Conservation (phyloP, 2,329 filamentous ascomycete species). For the Ophiostoma montium region DNA sequence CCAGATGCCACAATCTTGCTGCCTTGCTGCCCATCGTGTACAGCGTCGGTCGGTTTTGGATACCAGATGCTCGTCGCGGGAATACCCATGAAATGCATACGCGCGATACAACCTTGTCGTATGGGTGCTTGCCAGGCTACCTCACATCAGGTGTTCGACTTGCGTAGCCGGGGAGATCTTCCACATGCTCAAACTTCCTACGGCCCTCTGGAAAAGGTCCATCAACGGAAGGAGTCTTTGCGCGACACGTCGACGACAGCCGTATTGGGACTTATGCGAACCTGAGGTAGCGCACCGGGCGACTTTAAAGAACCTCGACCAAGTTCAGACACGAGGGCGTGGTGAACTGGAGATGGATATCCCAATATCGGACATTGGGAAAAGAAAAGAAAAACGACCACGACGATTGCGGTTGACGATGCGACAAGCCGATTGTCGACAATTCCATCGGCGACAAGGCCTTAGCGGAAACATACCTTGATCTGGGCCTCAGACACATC, state of each 20-base stretch:
- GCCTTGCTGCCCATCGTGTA: conserved; percentile 9
- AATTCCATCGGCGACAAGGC: conserved; percentile 54
- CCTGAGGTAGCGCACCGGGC: conserved; percentile 5
- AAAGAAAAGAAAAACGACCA: conserved; percentile 15
- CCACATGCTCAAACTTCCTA: conserved; percentile 39
- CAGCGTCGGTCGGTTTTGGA: neutral
- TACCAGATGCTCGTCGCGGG: conserved; percentile 6
- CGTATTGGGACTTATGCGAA: conserved; percentile 6
- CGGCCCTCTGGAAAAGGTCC: conserved; percentile 16
- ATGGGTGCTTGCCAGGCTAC: conserved; percentile 41
- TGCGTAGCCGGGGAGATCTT: conserved; percentile 34
- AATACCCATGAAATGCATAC: conserved; percentile 5
- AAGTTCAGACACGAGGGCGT: neutral
- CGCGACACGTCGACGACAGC: conserved; percentile 14
- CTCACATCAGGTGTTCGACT: conserved; percentile 22
- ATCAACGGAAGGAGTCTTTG: conserved; percentile 25
- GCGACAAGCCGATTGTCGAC: conserved; percentile 37
- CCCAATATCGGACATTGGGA: conserved; percentile 11
- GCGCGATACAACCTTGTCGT: neutral
- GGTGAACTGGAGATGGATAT: neutral
- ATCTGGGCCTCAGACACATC: conserved; percentile 96
- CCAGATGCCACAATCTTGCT: conserved; percentile 10
- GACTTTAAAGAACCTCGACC: conserved; percentile 1
- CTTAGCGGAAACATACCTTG: conserved; percentile 99
- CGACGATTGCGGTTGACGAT: conserved; percentile 11